Conservation (phyloP, 169 alveolate species). For the Cryptosporidium tyzzeri region DNA sequence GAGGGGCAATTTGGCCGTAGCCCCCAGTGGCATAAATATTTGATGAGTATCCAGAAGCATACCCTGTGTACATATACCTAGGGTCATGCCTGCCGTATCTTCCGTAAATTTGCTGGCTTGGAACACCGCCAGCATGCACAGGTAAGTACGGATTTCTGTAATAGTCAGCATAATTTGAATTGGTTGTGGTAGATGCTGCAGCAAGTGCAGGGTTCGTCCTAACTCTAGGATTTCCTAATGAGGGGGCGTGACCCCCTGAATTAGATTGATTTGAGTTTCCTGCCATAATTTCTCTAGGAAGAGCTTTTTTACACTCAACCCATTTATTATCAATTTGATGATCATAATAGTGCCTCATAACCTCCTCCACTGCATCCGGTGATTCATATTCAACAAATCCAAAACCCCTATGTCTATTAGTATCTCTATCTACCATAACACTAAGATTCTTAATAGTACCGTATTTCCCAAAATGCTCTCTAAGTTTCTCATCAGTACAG, state of each 20-base stretch:
- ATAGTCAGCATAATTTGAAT: conserved; percentile 53
- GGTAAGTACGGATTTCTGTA: conserved; percentile 65
- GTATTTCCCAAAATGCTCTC: conserved; percentile 81
- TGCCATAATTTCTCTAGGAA: conserved; percentile 77
- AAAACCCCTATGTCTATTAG: conserved; percentile 84
- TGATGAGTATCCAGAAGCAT: conserved; percentile 37
- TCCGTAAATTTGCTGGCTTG: conserved; percentile 70
- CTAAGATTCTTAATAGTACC: conserved; percentile 82
- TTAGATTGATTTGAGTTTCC: conserved; percentile 33
- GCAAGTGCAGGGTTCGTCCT: conserved; percentile 42
- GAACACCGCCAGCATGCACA: conserved; percentile 56
- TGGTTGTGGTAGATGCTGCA: conserved; percentile 35
- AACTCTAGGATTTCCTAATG: conserved; percentile 44
- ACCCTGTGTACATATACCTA: conserved; percentile 54
- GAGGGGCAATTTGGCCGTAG: conserved; percentile 47
- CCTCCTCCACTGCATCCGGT: conserved; percentile 80
- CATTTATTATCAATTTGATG: conserved; percentile 79
- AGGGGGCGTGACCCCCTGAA: conserved; percentile 2
- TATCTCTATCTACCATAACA: conserved; percentile 84
- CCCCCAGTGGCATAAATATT: conserved; percentile 57
- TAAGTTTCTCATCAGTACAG: conserved; percentile 83
- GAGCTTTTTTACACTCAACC: conserved; percentile 82
- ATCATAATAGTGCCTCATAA: conserved; percentile 76
- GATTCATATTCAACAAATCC: conserved; percentile 81
- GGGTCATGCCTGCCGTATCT: conserved; percentile 74